phyloP scores from a whole-genome alignment of 2,329 filamentous ascomycete species.

The Ophiostoma triangulosporum region DNA sequence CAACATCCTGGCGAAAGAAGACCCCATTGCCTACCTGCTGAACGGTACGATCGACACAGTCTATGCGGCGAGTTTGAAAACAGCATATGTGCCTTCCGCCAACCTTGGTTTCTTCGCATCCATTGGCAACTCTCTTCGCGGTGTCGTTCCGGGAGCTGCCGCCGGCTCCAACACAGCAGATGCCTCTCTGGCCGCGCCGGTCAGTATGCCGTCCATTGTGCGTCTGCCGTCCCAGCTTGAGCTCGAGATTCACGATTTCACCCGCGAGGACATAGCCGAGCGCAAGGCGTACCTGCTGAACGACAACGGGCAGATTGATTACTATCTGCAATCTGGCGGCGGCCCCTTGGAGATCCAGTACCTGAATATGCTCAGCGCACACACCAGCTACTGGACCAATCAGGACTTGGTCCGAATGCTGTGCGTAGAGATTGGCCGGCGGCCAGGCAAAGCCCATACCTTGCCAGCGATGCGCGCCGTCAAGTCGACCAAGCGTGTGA shows the following conservation, averaged over 20 bases:
- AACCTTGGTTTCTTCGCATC: conserved; percentile 51
- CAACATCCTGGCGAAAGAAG: conserved; percentile 64
- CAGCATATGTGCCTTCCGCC: conserved; percentile 65
- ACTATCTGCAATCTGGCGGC: conserved; percentile 67
- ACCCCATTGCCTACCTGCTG: conserved; percentile 77
- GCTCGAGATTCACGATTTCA: conserved; percentile 90
- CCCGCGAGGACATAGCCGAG: conserved; percentile 81
- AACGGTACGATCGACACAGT: conserved; percentile 77
- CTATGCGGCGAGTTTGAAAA: conserved; percentile 65
- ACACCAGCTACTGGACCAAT: conserved; percentile 86
- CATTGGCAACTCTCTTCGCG: conserved; percentile 48
- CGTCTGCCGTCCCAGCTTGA: conserved; percentile 59
- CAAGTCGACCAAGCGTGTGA: conserved; percentile 33
- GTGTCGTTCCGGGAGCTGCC: conserved; percentile 42
- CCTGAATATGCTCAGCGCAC: conserved; percentile 89
- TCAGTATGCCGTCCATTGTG: conserved; percentile 18
- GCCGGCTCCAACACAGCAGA: conserved; percentile 4
- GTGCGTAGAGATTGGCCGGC: conserved; percentile 73
- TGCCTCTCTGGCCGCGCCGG: conserved; percentile 21
- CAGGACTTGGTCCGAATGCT: conserved; percentile 82
- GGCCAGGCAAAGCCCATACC: conserved; percentile 48
- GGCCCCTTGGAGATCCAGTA: conserved; percentile 92
- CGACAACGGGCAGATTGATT: conserved; percentile 94
- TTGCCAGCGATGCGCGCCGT: conserved; percentile 45
- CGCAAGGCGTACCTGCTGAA: conserved; percentile 78